Percentiles rank a stretch among this genome's conserved stretches.
Conservation (phyloP, 805 yeast species). For the Suhomyces xylopsoci region DNA sequence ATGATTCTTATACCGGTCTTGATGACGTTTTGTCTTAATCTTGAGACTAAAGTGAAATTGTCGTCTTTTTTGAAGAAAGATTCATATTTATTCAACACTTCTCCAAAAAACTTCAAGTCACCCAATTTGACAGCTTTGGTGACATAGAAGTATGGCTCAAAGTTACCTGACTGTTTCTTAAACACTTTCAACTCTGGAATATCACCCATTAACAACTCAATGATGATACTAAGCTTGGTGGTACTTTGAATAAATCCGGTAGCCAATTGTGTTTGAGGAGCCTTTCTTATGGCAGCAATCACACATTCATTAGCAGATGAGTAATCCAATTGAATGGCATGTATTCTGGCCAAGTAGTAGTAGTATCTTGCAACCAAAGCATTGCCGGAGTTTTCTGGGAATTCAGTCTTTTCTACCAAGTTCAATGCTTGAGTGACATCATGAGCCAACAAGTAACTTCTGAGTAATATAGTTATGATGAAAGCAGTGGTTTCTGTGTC, state of each 20-base stretch:
- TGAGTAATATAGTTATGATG: conserved; percentile 76
- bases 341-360: conserved; percentile 86
- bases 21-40: conserved; percentile 94
- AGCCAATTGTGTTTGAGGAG: conserved; percentile 85
- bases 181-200: conserved; percentile 87
- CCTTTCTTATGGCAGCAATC: conserved; percentile 92
- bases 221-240: conserved; percentile 79
- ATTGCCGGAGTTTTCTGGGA: conserved; percentile 81
- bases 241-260: conserved; percentile 87
- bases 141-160: conserved; percentile 80
- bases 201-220: conserved; percentile 94
- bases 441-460: conserved; percentile 73
- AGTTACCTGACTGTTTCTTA: conserved; percentile 52
- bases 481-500: conserved; percentile 90
- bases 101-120: conserved; percentile 76
- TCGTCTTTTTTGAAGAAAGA: conserved; percentile 67
- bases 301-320: conserved; percentile 86
- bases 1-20: conserved; percentile 95
- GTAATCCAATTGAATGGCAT: conserved; percentile 89
- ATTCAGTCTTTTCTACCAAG: conserved; percentile 82
- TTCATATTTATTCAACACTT: conserved; percentile 63
- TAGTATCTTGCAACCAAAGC: conserved; percentile 89
- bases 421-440: conserved; percentile 86
- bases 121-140: conserved; percentile 92
- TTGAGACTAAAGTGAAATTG: conserved; percentile 76